These are phyloP conservation scores for Wickerhamomyces ciferrii DNA, from an alignment of 805 yeast genomes.

Conservation along the genomic window DNA sequence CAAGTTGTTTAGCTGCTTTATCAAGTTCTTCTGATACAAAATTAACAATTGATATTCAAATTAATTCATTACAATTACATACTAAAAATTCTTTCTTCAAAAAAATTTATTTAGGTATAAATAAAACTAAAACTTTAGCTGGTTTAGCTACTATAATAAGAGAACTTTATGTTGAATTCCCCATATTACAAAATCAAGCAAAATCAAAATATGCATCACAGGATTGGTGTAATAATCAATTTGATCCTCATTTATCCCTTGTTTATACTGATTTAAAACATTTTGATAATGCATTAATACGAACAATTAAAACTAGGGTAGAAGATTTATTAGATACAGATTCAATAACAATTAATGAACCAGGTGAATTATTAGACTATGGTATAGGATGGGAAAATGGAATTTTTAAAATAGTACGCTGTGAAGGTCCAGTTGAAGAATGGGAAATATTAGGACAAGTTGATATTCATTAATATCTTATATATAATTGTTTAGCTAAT, in stretches of 20 bases:
- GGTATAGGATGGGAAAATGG: constrained; percentile 60
- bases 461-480: constrained; percentile 22
- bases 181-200: constrained; percentile 21
- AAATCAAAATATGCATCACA: constrained; percentile 40
- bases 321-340: constrained; percentile 51
- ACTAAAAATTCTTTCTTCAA: constrained; percentile 17
- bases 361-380: constrained; percentile 17
- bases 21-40: constrained; percentile 4
- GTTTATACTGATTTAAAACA: constrained; percentile 63
- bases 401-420: constrained; percentile 52
- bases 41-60: constrained; percentile 3
- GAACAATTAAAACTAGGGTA: constrained; percentile 59
- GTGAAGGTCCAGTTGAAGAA: constrained; percentile 66
- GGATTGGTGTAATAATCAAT: constrained; percentile 53
- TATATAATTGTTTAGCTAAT: constrained; percentile 2
- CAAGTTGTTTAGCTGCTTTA: constrained; percentile 54
- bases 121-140: constrained; percentile 17
- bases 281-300: constrained; percentile 59
- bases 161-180: constrained; percentile 48
- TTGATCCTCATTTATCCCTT: constrained; percentile 68
- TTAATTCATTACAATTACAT: constrained; percentile 12
- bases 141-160: constrained; percentile 43
- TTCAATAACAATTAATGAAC: constrained; percentile 7
- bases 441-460: constrained; percentile 60
- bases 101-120: constrained; percentile 16